Conservation (phyloP, 2,329 filamentous ascomycete species). For the Cyphellophora europaea region DNA sequence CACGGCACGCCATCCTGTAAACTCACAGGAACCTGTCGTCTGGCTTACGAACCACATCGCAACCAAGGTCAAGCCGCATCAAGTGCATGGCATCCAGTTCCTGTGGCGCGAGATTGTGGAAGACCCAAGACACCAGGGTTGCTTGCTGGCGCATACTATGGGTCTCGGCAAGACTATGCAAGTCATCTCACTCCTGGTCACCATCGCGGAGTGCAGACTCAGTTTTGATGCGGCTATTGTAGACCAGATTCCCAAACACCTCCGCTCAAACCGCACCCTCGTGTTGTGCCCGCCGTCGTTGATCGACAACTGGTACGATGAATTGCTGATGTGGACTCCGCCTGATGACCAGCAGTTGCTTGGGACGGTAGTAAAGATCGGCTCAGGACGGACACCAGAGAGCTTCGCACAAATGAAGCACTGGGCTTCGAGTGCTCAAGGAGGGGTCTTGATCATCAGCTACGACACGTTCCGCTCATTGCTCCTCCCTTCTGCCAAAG, state of each 20-base stretch:
- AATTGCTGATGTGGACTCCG: conserved; percentile 63
- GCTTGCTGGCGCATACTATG: conserved; percentile 81
- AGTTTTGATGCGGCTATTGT: conserved; percentile 49
- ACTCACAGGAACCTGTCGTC: conserved; percentile 33
- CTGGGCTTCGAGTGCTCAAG: conserved; percentile 46
- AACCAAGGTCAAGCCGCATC: conserved; percentile 63
- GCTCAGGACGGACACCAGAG: background rate
- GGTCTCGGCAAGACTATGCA: conserved; percentile 91
- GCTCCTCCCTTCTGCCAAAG: conserved; percentile 19
- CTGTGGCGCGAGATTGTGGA: conserved; percentile 77
- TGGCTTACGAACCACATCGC: conserved; percentile 56
- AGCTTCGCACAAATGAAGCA: background rate
- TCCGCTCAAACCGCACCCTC: conserved; percentile 56
- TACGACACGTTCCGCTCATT: conserved; percentile 57
- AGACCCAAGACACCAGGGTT: conserved; percentile 57
- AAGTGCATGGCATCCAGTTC: conserved; percentile 73
- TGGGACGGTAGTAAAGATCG: conserved; percentile 35
- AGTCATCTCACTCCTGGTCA: conserved; percentile 71
- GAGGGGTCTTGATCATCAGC: conserved; percentile 68
- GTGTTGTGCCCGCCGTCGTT: conserved; percentile 68
- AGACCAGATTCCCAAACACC: conserved; percentile 57
- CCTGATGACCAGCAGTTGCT: conserved; percentile 33
- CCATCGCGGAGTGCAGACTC: conserved; percentile 56
- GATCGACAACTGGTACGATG: conserved; percentile 74
- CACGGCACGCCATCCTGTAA: conserved; percentile 29